A percentile compares a stretch with the other conserved stretches of the same genome.
phyloP scores from a whole-genome alignment of 768 basidiomycete genomes.

The Lactarius akahatsu region DNA sequence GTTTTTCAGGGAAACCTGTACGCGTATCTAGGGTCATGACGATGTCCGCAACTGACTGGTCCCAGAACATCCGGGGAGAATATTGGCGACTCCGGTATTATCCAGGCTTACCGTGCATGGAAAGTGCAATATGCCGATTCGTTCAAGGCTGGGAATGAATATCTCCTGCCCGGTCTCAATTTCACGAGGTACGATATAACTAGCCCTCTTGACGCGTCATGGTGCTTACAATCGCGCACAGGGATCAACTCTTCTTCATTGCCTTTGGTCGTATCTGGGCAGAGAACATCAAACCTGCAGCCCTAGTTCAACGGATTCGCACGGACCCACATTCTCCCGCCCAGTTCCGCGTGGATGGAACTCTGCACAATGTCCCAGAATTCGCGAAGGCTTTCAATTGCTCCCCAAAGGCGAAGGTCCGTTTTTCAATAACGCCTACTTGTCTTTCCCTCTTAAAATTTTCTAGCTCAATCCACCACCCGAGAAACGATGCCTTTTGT shows the following conservation, averaged over 20 bases:
- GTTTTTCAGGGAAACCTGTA: slow-evolving; percentile 68
- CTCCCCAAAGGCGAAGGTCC: slow-evolving; percentile 69
- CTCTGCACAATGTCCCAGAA: slow-evolving; percentile 81
- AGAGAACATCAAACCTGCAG: slow-evolving; percentile 71
- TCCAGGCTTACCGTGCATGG: slow-evolving; percentile 93
- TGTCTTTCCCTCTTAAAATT: slow-evolving; percentile 12
- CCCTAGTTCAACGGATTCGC: slow-evolving; percentile 76
- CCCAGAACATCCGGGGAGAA: slow-evolving; percentile 86
- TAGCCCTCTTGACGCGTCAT: not conserved
- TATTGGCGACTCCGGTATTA: slow-evolving; percentile 81
- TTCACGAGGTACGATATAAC: slow-evolving; percentile 56
- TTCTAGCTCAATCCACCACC: slow-evolving; percentile 76
- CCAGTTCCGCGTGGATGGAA: slow-evolving; percentile 80
- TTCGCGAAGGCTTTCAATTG: slow-evolving; percentile 90
- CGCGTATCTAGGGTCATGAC: slow-evolving; percentile 31
- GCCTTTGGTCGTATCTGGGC: slow-evolving; percentile 90
- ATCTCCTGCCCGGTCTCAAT: slow-evolving; percentile 76
- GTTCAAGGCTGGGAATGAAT: slow-evolving; percentile 57
- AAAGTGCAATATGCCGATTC: slow-evolving; percentile 68
- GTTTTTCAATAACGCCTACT: slow-evolving; percentile 5
- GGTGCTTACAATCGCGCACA: slow-evolving; percentile 33
- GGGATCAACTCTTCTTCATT: slow-evolving; percentile 94
- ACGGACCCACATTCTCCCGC: slow-evolving; percentile 89
- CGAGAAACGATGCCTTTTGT: slow-evolving; percentile 78
- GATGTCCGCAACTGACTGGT: not conserved